Conservation (phyloP, 257 asterid genomes). For the Forsythia viridissima region DNA sequence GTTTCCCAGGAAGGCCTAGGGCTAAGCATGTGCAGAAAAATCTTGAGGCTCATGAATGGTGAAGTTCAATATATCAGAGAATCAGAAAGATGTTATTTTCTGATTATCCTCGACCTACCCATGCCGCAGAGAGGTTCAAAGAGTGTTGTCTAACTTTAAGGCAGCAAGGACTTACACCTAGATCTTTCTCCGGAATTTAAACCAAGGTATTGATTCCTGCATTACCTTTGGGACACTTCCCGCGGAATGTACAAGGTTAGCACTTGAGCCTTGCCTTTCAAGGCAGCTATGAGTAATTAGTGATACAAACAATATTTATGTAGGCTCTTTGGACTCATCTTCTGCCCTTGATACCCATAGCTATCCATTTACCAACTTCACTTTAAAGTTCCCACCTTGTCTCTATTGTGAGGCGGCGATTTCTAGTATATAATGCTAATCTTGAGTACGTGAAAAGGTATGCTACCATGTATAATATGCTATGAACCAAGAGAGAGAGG, state of each 20-base stretch:
- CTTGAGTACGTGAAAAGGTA: neutral
- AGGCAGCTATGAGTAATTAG: neutral
- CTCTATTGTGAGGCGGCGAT: neutral
- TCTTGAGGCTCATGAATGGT: conserved; percentile 83
- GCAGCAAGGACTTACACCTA: neutral
- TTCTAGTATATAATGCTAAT: neutral
- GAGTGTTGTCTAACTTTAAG: conserved; percentile 28
- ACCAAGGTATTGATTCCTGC: neutral
- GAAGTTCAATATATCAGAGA: conserved; percentile 86
- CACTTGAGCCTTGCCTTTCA: neutral
- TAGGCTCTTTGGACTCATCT: neutral
- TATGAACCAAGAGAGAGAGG: neutral
- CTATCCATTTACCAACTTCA: neutral
- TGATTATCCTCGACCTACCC: conserved; percentile 59
- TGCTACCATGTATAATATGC: neutral
- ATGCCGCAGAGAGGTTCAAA: conserved; percentile 36
- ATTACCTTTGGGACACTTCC: neutral
- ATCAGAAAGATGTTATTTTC: conserved; percentile 69
- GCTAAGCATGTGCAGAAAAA: conserved; percentile 66
- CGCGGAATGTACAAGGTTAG: neutral
- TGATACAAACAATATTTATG: neutral
- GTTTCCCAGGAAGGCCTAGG: conserved; percentile 76
- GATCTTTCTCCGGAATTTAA: neutral
- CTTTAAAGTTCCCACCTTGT: neutral
- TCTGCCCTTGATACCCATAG: neutral